Percentiles rank a stretch among this genome's conserved stretches.
These are phyloP conservation scores for Psidium friedrichsthalianum DNA, from an alignment of 345 rosid genomes.

Conservation along the genomic window DNA sequence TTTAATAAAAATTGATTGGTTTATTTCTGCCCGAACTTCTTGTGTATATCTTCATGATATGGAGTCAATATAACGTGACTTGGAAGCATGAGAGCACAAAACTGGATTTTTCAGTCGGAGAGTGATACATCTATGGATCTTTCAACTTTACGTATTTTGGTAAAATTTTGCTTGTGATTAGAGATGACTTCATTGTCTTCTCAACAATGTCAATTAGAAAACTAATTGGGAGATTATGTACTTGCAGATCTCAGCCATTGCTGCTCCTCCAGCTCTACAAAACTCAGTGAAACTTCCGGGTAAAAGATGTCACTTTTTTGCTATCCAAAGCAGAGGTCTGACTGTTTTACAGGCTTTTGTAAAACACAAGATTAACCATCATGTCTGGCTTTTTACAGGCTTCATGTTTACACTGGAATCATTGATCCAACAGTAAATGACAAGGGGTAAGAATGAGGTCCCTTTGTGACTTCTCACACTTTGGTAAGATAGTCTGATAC, in stretches of 20 bases:
- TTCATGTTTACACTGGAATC: conserved; percentile 86
- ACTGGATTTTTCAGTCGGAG: neutral
- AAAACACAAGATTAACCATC: too few relatives aligned
- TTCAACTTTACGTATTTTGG: neutral
- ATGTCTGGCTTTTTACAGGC: conserved; percentile 31
- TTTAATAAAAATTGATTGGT: neutral
- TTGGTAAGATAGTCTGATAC: neutral
- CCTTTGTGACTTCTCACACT: neutral
- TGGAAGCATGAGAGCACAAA: neutral
- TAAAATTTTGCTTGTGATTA: neutral
- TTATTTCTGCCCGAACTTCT: neutral
- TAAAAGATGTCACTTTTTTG: conserved; percentile 12
- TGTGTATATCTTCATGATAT: neutral
- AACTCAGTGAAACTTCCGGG: conserved; percentile 94
- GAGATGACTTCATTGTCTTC: neutral
- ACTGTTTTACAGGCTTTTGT: neutral
- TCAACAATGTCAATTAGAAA: neutral
- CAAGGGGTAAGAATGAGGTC: conserved; percentile 44
- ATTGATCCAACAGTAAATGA: conserved; percentile 79
- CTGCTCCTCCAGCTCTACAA: conserved; percentile 90
- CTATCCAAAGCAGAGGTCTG: neutral
- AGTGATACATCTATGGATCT: neutral
- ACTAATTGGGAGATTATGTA: neutral
- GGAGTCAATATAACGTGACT: neutral
- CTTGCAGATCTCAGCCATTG: conserved; percentile 78